Evolutionary conservation across 1,284 basidiomycete species (phyloP), one percentile per base, ranked within the genome.

Genomic region (Ceratobasidium sp.): DNA sequence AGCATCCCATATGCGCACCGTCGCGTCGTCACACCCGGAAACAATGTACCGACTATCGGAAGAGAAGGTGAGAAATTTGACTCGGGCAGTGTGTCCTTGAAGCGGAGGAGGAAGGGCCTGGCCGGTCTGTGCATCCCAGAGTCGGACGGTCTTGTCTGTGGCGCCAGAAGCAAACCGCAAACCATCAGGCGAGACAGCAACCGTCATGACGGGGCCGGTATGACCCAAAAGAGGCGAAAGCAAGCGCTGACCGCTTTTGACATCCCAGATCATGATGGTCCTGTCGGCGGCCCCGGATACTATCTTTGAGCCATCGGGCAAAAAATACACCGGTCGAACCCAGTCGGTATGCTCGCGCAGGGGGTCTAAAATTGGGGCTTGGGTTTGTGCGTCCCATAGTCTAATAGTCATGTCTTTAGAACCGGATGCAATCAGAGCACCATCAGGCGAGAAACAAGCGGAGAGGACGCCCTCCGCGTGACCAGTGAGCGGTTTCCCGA

Each of bases 391-490:
- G 35, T 70, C 69, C 69, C 62, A 70, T 47, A 70, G 7, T n/a
- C 32, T 27, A 27, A 70, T 47, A 6, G 20, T 68, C 7, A 20
- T 7, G 22, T 53, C 64, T n/a, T 15, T 27, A 4, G 53, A 52
- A 34, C 69, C 69, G 13, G 69, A 58, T 3, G 49, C 64, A 10
- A 70, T 34, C 3, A 27, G 43, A 29, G 13, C 29, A 25, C 45
- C 52, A 68, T 68, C 52, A 12, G 69, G 69, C 6, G 69, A 70
- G n/a, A n/a, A n/a, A n/a, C n/a, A n/a, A n/a, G n/a, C n/a, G n/a
- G n/a, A n/a, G n/a, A n/a, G n/a, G n/a, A n/a, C n/a, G n/a, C n/a
- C n/a, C n/a, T n/a, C n/a, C n/a, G n/a, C n/a, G n/a, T n/a, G n/a
- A n/a, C n/a, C n/a, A n/a, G n/a, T n/a, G n/a, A n/a, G n/a, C n/a